Percentiles rank a stretch among this genome's conserved stretches.
Evolutionary conservation across 352 stramenopile genomes (phyloP).

Genomic region (Globisporangium perplexum): DNA sequence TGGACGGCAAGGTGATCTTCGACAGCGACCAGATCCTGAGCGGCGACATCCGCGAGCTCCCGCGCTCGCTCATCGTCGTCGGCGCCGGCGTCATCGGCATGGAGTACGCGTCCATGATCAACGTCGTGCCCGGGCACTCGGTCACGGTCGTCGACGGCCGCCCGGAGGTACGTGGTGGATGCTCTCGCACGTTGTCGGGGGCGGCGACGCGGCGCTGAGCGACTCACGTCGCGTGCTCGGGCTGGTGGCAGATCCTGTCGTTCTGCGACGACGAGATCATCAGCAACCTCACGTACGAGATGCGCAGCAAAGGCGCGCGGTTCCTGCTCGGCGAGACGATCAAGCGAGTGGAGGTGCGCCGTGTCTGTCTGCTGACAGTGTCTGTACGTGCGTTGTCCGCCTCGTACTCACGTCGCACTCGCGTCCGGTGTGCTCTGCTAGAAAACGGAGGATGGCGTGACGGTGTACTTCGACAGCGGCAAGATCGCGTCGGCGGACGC

Average conservation of each 20-base stretch:
- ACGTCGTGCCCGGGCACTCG: constrained; percentile 79
- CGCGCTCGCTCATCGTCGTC: constrained; percentile 74
- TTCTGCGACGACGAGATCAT: constrained; percentile 87
- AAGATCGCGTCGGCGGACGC: constrained; percentile 69
- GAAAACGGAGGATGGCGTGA: constrained; percentile 51
- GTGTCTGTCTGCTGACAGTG: too few species aligned
- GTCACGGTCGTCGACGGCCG: constrained; percentile 86
- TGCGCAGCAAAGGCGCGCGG: constrained; percentile 83
- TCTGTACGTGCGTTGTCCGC: too few species aligned
- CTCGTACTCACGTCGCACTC: too few species aligned
- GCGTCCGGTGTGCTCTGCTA: constrained; percentile 4
- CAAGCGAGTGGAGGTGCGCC: constrained; percentile 52
- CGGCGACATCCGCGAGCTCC: constrained; percentile 55
- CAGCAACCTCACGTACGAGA: constrained; percentile 84
- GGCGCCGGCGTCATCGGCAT: constrained; percentile 88
- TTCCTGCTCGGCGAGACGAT: constrained; percentile 83
- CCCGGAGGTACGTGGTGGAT: constrained; percentile 29
- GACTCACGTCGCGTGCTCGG: too few species aligned
- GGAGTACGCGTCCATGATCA: constrained; percentile 90
- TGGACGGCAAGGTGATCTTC: constrained; percentile 81
- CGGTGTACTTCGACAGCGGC: constrained; percentile 69
- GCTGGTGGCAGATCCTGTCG: constrained; percentile 71
- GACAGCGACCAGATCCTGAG: constrained; percentile 82
- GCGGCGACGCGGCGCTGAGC: too few species aligned
- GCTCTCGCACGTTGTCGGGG: too few species aligned